phyloP scores from a whole-genome alignment of 331 rosid genomes.

The Malus hybrid region DNA sequence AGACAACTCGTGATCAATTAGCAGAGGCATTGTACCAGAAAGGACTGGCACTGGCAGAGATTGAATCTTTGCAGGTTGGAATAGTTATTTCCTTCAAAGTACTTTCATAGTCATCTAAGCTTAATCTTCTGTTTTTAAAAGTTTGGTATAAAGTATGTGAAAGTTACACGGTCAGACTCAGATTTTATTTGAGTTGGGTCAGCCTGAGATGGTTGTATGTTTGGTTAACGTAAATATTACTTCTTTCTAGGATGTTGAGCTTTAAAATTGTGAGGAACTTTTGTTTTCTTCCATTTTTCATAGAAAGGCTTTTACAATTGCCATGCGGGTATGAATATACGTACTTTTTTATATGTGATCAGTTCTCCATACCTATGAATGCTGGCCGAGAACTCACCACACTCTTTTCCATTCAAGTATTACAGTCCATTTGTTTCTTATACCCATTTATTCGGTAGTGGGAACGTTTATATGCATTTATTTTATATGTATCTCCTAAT shows the following conservation, averaged over 20 bases:
- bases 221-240: background rate
- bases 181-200: background rate
- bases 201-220: background rate
- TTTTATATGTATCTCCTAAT: no score
- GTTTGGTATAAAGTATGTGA: background rate
- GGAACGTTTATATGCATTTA: no score
- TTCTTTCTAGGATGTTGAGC: background rate
- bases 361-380: background rate
- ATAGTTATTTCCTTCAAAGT: background rate
- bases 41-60: conserved; percentile 66
- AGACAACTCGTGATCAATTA: conserved; percentile 65
- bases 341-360: background rate
- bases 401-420: background rate
- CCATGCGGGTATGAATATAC: background rate
- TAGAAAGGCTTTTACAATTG: background rate
- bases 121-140: background rate
- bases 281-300: no score
- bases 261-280: background rate
- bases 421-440: background rate
- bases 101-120: background rate
- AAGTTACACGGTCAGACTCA: background rate
- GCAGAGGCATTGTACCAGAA: conserved; percentile 79
- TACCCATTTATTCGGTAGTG: background rate
- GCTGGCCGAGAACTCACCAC: background rate
- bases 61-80: conserved; percentile 55